A percentile compares a stretch with the other conserved stretches of the same genome.
Evolutionary conservation across 331 rosid genomes (phyloP).

Genomic region (Acacia concinna): DNA sequence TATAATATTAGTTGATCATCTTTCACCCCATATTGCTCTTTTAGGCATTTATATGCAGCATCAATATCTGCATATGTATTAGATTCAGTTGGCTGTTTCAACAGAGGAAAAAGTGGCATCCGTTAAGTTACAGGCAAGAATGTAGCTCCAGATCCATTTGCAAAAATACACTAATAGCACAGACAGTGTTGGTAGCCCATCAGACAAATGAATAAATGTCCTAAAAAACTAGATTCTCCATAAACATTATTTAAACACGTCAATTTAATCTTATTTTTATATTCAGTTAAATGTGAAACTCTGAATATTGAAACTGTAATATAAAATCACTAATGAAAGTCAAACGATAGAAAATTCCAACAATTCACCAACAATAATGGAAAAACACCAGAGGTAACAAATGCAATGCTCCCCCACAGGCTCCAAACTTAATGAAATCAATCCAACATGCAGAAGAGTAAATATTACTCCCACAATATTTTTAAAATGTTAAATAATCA

Average conservation of each 20-base stretch:
- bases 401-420: neutral
- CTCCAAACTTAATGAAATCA: neutral
- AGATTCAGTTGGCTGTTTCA: conserved; percentile 90
- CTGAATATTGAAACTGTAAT: neutral
- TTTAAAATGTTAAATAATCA: neutral
- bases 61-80: conserved; percentile 93
- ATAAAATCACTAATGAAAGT: neutral
- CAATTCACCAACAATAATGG: neutral
- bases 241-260: neutral
- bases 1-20: conserved; percentile 84
- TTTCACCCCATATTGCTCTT: conserved; percentile 79
- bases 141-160: conserved; percentile 17
- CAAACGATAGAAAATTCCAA: neutral
- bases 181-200: neutral
- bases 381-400: neutral
- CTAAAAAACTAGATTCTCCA: neutral
- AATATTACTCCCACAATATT: neutral
- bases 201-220: neutral
- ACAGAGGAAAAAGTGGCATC: conserved; percentile 35
- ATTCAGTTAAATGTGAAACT: neutral
- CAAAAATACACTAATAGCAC: neutral
- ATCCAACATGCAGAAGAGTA: neutral
- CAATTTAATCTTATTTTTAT: neutral
- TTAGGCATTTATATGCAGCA: conserved; percentile 89
- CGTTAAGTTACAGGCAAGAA: conserved; percentile 37